Conservation (phyloP, 129 eudicot species). For the Lactuca saligna region DNA sequence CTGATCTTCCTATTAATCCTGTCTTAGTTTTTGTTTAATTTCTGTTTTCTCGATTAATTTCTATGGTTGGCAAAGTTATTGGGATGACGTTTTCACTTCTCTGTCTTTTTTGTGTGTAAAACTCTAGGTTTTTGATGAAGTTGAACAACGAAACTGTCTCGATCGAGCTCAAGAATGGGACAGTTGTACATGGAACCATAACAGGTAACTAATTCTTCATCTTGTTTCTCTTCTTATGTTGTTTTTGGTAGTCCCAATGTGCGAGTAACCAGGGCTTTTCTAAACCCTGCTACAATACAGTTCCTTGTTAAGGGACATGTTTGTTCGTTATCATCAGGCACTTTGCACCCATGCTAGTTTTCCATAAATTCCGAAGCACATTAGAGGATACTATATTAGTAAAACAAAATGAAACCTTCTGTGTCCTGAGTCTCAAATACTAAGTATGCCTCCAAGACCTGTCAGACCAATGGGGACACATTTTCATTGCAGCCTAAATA, state of each 20-base stretch:
- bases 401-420: neutral
- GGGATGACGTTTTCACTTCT: neutral
- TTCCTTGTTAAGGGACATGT: neutral
- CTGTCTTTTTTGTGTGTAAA: neutral
- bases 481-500: neutral
- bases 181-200: conserved; percentile 76
- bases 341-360: neutral
- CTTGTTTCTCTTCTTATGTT: neutral
- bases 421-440: neutral
- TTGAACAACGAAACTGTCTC: conserved; percentile 80
- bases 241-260: neutral
- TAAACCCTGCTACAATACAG: conserved; percentile 14
- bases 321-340: neutral
- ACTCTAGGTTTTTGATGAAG: conserved; percentile 65
- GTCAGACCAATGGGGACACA: neutral
- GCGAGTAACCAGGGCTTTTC: conserved; percentile 28
- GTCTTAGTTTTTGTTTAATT: neutral
- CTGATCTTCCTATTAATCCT: neutral
- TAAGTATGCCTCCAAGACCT: neutral
- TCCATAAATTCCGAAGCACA: neutral
- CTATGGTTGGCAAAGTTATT: neutral
- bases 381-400: neutral
- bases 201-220: conserved; percentile 41
- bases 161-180: conserved; percentile 72
- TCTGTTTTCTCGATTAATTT: neutral